Base-by-base conservation (phyloP, 73 alveolate species). In the Breviolum minutum region DNA sequence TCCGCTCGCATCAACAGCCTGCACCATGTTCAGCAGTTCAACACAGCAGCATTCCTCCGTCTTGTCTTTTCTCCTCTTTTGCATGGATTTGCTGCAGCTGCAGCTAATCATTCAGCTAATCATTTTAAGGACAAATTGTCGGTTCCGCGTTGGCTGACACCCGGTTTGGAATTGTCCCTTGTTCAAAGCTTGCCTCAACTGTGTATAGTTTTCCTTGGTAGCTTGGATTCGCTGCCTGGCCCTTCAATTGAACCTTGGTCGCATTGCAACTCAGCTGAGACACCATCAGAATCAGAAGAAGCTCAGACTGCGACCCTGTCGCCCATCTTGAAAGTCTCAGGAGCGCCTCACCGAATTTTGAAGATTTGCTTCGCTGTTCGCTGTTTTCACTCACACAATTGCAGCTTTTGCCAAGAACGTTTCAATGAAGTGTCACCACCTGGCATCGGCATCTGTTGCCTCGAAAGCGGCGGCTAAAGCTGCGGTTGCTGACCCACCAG, bases 171-270 rank as follows among this genome's bases (percentile, higher is more conserved):
- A 40, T 40, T 40, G 54, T 40, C 54, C 54, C 54, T 40, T 40
- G 54, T 40, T 40, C 54, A 40, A 40, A 40, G 54, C 77, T 17
- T 13, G 62, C 96, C 96, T 90, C 96, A 61, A 90, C 96, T 16
- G 96, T 90, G 96, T 90, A 90, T 19, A 90, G 63, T 30, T 90
- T 90, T 61, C 96, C 96, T 61, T 69, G 76, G 63, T 90, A 90
- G 73, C 24, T 29, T 11, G 96, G 96, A 30, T 90, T 90, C 27
- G 96, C 96, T 8, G 96, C 96, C 32, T 90, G 96, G 70, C 96
- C 96, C 68, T 80, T 30, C 96, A 90, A 66, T 74, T 90, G 96
- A 60, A 90, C 96, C 96, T 90, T n/a, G 54, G 69, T 71, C 9
- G 87, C 62, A 8, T 8, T 12, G 20, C 24, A 19, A 24, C 85